phyloP scores from a whole-genome alignment of 2,329 filamentous ascomycete species.

The Colletotrichum sp. region DNA sequence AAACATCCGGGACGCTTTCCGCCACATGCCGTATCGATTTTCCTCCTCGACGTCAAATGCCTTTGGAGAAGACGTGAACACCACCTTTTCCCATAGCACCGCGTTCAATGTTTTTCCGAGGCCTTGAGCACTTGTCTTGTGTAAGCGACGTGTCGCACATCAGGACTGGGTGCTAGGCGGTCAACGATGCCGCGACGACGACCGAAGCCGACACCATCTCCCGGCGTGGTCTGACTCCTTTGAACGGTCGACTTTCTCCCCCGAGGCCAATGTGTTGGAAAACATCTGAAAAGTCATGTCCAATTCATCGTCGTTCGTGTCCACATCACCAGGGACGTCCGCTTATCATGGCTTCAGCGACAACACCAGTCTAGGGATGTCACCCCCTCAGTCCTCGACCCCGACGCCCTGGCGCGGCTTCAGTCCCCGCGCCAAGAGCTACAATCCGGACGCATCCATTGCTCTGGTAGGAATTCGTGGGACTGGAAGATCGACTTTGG shows the following conservation, averaged over 20 bases:
- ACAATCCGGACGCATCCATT: slow-evolving; percentile 63
- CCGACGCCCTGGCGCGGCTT: background rate
- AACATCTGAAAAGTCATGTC: background rate
- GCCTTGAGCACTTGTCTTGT: background rate
- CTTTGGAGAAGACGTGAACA: background rate
- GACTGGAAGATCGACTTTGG: slow-evolving; percentile 76
- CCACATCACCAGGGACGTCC: background rate
- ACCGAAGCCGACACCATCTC: background rate
- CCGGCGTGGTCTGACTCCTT: background rate
- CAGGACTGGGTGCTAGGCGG: background rate
- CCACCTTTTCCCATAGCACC: background rate
- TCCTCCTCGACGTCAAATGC: background rate
- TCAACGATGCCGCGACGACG: background rate
- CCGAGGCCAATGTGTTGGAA: background rate
- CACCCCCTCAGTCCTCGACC: background rate
- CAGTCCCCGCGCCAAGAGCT: background rate
- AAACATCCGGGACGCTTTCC: background rate
- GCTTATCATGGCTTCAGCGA: background rate
- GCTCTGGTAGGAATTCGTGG: slow-evolving; percentile 75
- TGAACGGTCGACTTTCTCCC: background rate
- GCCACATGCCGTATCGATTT: background rate
- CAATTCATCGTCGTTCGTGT: background rate
- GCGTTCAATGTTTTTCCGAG: background rate
- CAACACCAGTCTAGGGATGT: background rate
- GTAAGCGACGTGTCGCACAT: background rate